These are phyloP conservation scores for Aureobasidium sp. DNA, from an alignment of 2,329 filamentous ascomycete genomes.

Conservation along the genomic window DNA sequence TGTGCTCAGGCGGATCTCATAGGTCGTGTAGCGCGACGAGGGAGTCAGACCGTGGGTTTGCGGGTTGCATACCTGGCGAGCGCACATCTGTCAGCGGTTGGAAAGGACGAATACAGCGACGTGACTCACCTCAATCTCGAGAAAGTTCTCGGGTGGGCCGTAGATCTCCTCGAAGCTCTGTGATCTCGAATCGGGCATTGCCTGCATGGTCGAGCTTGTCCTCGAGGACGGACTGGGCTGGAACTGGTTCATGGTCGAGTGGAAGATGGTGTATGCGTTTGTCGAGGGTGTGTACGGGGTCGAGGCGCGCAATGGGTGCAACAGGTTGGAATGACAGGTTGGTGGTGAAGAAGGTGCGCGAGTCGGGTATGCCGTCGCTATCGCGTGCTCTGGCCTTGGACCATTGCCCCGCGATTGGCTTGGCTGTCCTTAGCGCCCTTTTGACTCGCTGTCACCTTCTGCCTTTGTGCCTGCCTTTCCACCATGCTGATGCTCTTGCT, in stretches of 20 bases:
- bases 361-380: background rate
- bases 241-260: background rate
- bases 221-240: constrained; percentile 4
- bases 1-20: constrained; percentile 94
- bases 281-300: background rate
- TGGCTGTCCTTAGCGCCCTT: background rate
- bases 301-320: background rate
- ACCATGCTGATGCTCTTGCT: background rate
- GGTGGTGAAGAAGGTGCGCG: background rate
- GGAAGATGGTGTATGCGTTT: background rate
- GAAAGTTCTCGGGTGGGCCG: constrained; percentile 94
- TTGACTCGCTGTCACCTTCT: background rate
- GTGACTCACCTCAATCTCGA: constrained; percentile 79
- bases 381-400: background rate
- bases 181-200: constrained; percentile 60
- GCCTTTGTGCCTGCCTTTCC: background rate
- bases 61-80: constrained; percentile 71
- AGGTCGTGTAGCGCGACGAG: constrained; percentile 76
- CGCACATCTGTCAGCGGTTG: background rate
- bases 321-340: background rate
- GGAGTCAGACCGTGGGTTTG: constrained; percentile 83
- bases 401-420: constrained; percentile 8
- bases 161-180: constrained; percentile 99
- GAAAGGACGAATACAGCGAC: background rate
- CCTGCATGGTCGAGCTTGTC: constrained; percentile 43